Evolutionary conservation across 805 yeast species (phyloP), one percentile per base, ranked within the genome.

Genomic region (Yueomyces sp.): DNA sequence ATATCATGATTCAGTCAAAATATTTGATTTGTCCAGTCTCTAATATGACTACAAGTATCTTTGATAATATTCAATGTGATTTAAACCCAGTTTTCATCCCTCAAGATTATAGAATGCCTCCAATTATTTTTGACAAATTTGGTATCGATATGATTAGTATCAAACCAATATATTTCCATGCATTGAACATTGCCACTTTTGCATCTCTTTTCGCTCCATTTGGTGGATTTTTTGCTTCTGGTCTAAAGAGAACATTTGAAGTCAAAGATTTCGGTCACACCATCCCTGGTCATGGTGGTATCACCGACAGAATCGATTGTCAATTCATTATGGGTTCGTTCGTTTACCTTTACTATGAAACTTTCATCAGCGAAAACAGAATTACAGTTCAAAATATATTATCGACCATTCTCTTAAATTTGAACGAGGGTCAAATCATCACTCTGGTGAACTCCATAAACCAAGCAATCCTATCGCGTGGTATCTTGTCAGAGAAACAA

Each of bases 261-360:
- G 87, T 88, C 44, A 92, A 92, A 66, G 98, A 92, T 65, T 92
- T 92, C 57, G 98, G 97, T 52, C 94, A 90, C 58, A 90, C 97
- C 7, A 92, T 92, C 52, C 98, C 98, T 12, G 98, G 98, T 32
- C 98, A 92, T 60, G 98, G 98, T 49, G 98, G 98, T 52, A 81
- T 92, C 52, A 88, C 96, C 28, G 98, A 92, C 62, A 76, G 98
- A 66, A 81, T 92, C 69, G 98, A 92, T 66, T 92, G 98, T 66
- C 97, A 92, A 66, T 92, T 90, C 60, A 69, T 92, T 53, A 92
- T 92, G 97, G 98, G 98, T 9, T 85, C 94, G 37, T 92, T 92
- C 60, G 75, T 92, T 33, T 88, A 87, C 59, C 70, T 92, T 51
- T 92, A 92, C 66, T 88, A 81, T 64, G 96, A 90, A 63, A 85